Base-by-base conservation (phyloP, 345 rosid genomes). In the Eutrema heterophyllum region DNA sequence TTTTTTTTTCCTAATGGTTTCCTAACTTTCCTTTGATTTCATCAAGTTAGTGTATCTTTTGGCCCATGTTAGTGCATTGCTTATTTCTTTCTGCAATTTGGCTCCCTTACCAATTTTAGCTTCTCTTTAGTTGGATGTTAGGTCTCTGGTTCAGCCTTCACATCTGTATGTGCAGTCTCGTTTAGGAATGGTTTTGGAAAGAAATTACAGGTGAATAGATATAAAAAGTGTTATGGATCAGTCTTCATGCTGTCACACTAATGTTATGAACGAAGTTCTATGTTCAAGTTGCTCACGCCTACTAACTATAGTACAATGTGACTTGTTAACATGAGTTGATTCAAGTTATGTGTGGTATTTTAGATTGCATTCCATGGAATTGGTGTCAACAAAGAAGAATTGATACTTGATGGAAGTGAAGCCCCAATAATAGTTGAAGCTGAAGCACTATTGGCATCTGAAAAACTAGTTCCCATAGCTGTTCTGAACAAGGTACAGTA, bases 331-430 rank as follows among this genome's bases (percentile, higher is more conserved):
- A 24, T 49, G 64, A 38, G 45, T 66, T 77, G 50, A 77, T 9
- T 18, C 36, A 66, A 71, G 45, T 46, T 67, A 43, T 51, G 1
- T 78, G 66, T 67, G 64, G 46, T 67, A 16, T 67, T 59, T 27
- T 68, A 95, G 99, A 84, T 95, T 61, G 77, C 32, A 61, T 95
- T 95, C 81, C 98, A 90, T 78, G 99, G 99, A 64, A 90, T 95
- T 78, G 84, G 78, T 60, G 73, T 95, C 70, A 79, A 81, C 65
- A 87, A 83, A 82, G 91, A 89, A 68, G 96, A 95, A 63, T 81
- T 92, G 45, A 55, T 92, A 64, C 98, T 95, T 44, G 94, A 95
- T 81, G 99, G 99, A 69, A 95, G 99, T 82, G 99, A 92, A 64
- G 96, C 97, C 64, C 99, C 99, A 53, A 67, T 82, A 69, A 90